Evolutionary conservation across 129 eudicot genomes (phyloP), one percentile per base, ranked within the genome.

Genomic region (Flaveria brownii): DNA sequence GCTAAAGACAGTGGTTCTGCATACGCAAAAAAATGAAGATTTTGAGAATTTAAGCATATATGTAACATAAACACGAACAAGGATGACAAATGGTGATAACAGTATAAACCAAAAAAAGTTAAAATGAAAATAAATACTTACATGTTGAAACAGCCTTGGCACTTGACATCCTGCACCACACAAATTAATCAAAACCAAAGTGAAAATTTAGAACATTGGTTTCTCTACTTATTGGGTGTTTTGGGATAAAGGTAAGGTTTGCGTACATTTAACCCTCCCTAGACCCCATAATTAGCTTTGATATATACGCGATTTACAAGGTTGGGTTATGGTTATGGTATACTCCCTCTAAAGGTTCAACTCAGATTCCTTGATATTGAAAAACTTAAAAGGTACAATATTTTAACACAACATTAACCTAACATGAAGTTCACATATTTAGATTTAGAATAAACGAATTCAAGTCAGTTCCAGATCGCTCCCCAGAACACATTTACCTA

Each of bases 121-220:
- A 7, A 65, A 6, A 1, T 6, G 20, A 30, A 14, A 30, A 30
- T 68, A n/a, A 68, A 33, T 1, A 73, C 91, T 87, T 63, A 86
- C 90, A 83, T 86, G 81, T 80, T 86, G 13, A 83, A 86, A 61
- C 87, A 86, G 8, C 90, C 90, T 39, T 86, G 87, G 73, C 90
- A 86, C 71, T 83, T 86, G 13, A 86, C 87, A 73, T 86, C 90
- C 90, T 86, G 49, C 36, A 56, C 12, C 6, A 3, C 14, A 14
- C 17, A 73, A 57, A 73, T 13, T 33, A 3, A 28, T 7, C 23
- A 28, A 15, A 71, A 16, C 14, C 26, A 26, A 30, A 54, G 9
- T 0, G 11, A 5, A 55, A 17, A n/a, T 56, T 15, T 4, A 7
- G 17, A 23, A 47, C 22, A 25, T 20, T 36, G 7, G 0, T 36